Evolutionary conservation across 768 basidiomycete species (phyloP), one percentile per base, ranked within the genome.

Genomic region (Dioszegia crocea): DNA sequence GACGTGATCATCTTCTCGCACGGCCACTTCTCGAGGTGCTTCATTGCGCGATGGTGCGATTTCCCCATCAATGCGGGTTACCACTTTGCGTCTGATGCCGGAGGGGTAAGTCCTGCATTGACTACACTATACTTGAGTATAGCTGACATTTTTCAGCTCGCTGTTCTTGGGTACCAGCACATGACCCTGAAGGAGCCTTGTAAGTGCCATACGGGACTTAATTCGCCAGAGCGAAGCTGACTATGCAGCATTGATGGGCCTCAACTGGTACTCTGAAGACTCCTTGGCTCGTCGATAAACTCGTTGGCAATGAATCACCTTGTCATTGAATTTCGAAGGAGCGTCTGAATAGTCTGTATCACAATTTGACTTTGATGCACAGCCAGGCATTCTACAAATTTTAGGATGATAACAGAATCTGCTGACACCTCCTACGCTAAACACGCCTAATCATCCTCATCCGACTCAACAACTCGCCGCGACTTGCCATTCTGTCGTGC

Each of bases 1-100:
- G 91, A 96, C 67, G 86, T 91, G 10, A 82, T 93, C 59, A 87
- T 98, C 68, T 84, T 97, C 60, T 89, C 91, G 0, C 93, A 97
- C 76, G 91, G 80, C 24, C 76, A 77, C 50, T 77, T 75, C 61
- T 88, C 83, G 54, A 83, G 88, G 39, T 82, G 83, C 46, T 80
- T 91, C 66, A 87, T 92, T 53, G 80, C 89, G 14, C 86, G 91
- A 46, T 94, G 91, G 91, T 84, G 88, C 61, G 77, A 82, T 24
- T 84, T 89, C 67, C 84, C 85, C 23, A 29, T 74, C 14, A 27
- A 58, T 26, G 64, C 65, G 26, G 72, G 75, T 4, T 77, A 85
- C 2, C 85, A 86, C 74, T 88, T 91, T 76, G 86, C 87, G 57
- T 85, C 89, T n/a, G 88, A 89, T 70, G 85, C 90, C 12, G 88